phyloP scores from a whole-genome alignment of 2,329 filamentous ascomycete genomes.

The Claviceps humidiphila region DNA sequence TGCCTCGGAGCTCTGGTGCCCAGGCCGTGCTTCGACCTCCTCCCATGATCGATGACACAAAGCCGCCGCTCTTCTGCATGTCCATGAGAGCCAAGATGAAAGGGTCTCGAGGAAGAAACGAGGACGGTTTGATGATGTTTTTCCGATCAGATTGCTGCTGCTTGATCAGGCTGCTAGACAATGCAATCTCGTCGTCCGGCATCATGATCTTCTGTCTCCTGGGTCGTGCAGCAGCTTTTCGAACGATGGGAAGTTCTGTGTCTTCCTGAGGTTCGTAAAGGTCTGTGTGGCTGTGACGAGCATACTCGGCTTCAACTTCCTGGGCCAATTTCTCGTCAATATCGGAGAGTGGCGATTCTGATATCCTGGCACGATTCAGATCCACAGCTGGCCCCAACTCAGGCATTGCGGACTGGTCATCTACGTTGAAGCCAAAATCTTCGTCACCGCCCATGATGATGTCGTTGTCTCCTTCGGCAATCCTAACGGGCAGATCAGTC shows the following conservation, averaged over 20 bases:
- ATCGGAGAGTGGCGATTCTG: constrained; percentile 57
- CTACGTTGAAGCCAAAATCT: constrained; percentile 52
- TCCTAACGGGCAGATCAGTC: constrained; percentile 44
- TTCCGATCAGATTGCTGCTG: constrained; percentile 76
- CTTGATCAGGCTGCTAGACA: constrained; percentile 67
- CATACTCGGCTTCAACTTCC: constrained; percentile 46
- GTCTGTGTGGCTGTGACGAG: constrained; percentile 38
- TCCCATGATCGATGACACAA: constrained; percentile 76
- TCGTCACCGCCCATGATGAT: constrained; percentile 44
- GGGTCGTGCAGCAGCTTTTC: constrained; percentile 57
- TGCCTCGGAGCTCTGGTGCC: constrained; percentile 86
- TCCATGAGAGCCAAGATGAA: constrained; percentile 78
- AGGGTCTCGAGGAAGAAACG: constrained; percentile 77
- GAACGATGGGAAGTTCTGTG: constrained; percentile 44
- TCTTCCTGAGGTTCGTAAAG: constrained; percentile 50
- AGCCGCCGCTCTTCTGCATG: constrained; percentile 81
- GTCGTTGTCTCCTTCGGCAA: constrained; percentile 52
- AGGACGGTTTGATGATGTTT: constrained; percentile 70
- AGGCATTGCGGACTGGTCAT: constrained; percentile 44
- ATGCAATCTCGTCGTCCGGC: constrained; percentile 68
- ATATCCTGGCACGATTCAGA: constrained; percentile 46
- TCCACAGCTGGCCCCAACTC: constrained; percentile 32
- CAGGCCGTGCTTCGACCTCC: constrained; percentile 66
- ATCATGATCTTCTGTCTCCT: constrained; percentile 68
- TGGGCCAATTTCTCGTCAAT: constrained; percentile 50